Evolutionary conservation across 371 early-diverging fungal species (phyloP).

Genomic region (Chytridium lagenaria): DNA sequence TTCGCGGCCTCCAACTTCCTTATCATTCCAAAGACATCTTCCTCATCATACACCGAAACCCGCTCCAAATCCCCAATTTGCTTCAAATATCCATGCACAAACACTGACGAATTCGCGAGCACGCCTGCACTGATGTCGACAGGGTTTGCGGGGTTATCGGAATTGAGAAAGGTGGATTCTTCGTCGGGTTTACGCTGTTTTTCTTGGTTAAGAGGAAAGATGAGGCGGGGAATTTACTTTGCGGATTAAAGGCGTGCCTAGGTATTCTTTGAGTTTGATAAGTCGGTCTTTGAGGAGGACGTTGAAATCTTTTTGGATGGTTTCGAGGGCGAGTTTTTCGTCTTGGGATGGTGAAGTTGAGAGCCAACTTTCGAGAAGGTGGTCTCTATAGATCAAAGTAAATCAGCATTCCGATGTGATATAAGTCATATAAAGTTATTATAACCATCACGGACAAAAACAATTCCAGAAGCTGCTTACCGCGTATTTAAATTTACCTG

Average conservation of each 20-base stretch:
- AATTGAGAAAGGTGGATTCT: constrained; percentile 30
- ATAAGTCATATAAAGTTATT: too few relatives aligned
- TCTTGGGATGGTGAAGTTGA: not conserved
- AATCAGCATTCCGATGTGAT: too few relatives aligned
- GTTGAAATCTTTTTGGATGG: constrained; percentile 15
- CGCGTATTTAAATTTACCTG: not conserved
- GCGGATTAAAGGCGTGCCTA: constrained; percentile 25
- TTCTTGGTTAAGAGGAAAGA: not conserved
- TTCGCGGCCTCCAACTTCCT: too few relatives aligned
- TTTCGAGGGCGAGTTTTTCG: constrained; percentile 4
- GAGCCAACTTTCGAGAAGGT: not conserved
- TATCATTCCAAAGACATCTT: constrained; percentile 42
- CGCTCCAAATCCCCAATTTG: constrained; percentile 27
- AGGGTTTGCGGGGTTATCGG: constrained; percentile 11
- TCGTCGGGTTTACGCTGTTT: constrained; percentile 32
- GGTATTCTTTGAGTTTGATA: constrained; percentile 22
- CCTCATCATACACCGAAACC: constrained; percentile 43
- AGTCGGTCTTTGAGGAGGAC: constrained; percentile 19
- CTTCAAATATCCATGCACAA: not conserved
- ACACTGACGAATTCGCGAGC: constrained; percentile 5
- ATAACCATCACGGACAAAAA: not conserved
- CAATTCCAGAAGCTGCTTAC: not conserved
- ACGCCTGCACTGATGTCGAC: not conserved
- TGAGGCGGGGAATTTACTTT: constrained; percentile 14
- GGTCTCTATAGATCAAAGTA: not conserved